Percentiles rank a stretch among this genome's conserved stretches.
These are phyloP conservation scores for Chaetomium sp. DNA, from an alignment of 2,329 filamentous ascomycete genomes.

Conservation along the genomic window DNA sequence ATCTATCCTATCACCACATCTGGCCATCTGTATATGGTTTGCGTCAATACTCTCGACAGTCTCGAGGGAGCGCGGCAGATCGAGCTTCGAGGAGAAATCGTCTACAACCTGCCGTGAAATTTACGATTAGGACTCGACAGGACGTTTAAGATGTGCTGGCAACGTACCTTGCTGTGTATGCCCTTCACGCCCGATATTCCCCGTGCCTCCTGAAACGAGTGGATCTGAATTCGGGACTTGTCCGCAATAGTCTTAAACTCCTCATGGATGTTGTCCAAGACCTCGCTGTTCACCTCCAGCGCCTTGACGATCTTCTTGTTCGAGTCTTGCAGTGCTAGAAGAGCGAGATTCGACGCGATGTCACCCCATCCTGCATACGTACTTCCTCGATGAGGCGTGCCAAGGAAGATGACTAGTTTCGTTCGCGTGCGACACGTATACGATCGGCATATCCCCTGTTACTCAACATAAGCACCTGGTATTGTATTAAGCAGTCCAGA, in stretches of 20 bases:
- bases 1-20: slow-evolving; percentile 30
- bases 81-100: slow-evolving; percentile 36
- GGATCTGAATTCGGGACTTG: slow-evolving; percentile 28
- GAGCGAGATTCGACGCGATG: slow-evolving; percentile 29
- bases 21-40: slow-evolving; percentile 35
- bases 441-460: slow-evolving; percentile 30
- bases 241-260: slow-evolving; percentile 28
- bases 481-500: not conserved
- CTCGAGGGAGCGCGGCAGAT: slow-evolving; percentile 28
- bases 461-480: not conserved
- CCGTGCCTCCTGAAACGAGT: slow-evolving; percentile 35
- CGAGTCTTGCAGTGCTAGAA: slow-evolving; percentile 29
- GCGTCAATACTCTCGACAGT: slow-evolving; percentile 35
- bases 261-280: slow-evolving; percentile 33
- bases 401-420: slow-evolving; percentile 33
- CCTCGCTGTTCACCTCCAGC: slow-evolving; percentile 31
- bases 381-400: slow-evolving; percentile 35
- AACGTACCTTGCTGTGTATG: slow-evolving; percentile 28
- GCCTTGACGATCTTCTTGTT: slow-evolving; percentile 29
- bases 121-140: not conserved
- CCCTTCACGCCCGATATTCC: slow-evolving; percentile 31
- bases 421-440: slow-evolving; percentile 24
- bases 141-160: slow-evolving; percentile 4
- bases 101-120: slow-evolving; percentile 29
- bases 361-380: slow-evolving; percentile 28